These are phyloP conservation scores for Solanum sitiens DNA, from an alignment of 257 asterid genomes.

Conservation along the genomic window DNA sequence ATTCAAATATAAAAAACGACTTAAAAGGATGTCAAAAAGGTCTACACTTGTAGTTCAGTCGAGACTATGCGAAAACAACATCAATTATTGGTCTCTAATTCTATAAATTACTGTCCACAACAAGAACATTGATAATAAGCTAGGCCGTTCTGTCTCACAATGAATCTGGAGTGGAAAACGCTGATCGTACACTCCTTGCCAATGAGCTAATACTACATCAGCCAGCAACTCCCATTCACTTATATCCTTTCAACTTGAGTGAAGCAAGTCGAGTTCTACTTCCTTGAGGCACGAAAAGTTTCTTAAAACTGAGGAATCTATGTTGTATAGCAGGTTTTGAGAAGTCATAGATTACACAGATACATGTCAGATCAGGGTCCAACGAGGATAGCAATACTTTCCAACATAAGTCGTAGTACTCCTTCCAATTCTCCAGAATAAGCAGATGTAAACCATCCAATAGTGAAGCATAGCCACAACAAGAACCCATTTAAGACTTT, in stretches of 20 bases:
- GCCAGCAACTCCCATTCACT: background rate
- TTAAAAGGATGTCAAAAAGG: background rate
- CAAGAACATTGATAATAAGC: background rate
- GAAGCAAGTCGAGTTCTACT: background rate
- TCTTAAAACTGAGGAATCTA: background rate
- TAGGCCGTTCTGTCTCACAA: background rate
- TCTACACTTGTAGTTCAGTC: background rate
- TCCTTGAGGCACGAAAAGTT: background rate
- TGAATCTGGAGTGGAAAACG: background rate
- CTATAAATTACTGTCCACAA: background rate
- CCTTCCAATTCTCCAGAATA: background rate
- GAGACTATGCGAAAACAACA: background rate
- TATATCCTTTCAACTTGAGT: background rate
- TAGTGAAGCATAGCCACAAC: background rate
- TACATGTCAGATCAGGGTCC: background rate
- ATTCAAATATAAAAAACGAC: background rate
- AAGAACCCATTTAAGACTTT: conserved; percentile 22
- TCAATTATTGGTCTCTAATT: background rate
- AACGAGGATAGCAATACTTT: background rate
- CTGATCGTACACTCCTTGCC: background rate
- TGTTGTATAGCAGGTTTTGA: background rate
- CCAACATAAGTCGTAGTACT: background rate
- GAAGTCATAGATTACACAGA: background rate
- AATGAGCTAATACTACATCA: background rate
- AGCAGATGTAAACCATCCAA: background rate